These are phyloP conservation scores for Penicillium daleae DNA, from an alignment of 495 filamentous ascomycete genomes.

Conservation along the genomic window DNA sequence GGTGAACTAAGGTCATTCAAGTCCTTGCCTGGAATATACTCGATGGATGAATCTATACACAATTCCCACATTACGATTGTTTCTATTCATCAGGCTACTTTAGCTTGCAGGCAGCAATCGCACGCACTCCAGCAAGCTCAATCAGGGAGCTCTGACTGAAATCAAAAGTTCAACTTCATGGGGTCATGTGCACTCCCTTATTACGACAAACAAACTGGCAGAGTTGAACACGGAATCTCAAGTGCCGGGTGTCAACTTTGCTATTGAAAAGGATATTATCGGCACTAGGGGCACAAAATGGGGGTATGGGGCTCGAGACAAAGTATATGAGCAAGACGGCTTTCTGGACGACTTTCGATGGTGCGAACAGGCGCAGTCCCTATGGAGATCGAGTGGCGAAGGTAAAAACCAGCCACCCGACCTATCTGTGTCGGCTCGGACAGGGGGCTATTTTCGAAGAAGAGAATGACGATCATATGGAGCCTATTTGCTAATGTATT, in stretches of 20 bases:
- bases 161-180: slow-evolving; percentile 40
- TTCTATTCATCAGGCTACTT: slow-evolving; percentile 37
- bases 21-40: slow-evolving; percentile 41
- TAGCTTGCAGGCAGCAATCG: slow-evolving; percentile 27
- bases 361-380: slow-evolving; percentile 48
- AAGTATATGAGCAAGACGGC: slow-evolving; percentile 28
- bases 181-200: slow-evolving; percentile 43
- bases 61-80: slow-evolving; percentile 37
- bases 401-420: slow-evolving; percentile 33
- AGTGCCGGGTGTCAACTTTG: slow-evolving; percentile 48
- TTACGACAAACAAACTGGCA: slow-evolving; percentile 40
- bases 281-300: slow-evolving; percentile 28
- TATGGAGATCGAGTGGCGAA: slow-evolving; percentile 35
- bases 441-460: slow-evolving; percentile 28
- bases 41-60: slow-evolving; percentile 30
- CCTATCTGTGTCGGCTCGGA: slow-evolving; percentile 29
- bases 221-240: slow-evolving; percentile 38
- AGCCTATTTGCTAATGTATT: background rate
- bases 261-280: slow-evolving; percentile 38
- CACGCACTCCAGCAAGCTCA: slow-evolving; percentile 19
- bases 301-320: slow-evolving; percentile 37
- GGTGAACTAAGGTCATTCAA: slow-evolving; percentile 33
- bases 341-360: slow-evolving; percentile 46
- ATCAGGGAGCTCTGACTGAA: slow-evolving; percentile 26
- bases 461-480: slow-evolving; percentile 20